These are phyloP conservation scores for Grammothele lineata DNA, from an alignment of 768 basidiomycete genomes.

Conservation along the genomic window DNA sequence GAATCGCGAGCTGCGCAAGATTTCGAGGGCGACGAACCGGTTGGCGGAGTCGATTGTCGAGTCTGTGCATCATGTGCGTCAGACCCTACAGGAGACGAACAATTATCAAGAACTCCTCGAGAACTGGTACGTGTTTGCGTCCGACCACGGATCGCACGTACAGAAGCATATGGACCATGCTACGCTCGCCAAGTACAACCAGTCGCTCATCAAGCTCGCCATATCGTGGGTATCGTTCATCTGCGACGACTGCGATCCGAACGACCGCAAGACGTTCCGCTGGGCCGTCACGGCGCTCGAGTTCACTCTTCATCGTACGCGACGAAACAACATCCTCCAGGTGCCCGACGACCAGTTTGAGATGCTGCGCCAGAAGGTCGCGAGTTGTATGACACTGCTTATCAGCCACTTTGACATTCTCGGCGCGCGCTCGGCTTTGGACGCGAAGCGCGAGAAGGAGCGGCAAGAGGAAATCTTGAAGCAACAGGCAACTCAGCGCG, in stretches of 20 bases:
- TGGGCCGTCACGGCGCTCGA: slow-evolving; percentile 98
- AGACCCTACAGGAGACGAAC: slow-evolving; percentile 51
- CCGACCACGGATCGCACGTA: slow-evolving; percentile 89
- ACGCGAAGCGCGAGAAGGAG: slow-evolving; percentile 90
- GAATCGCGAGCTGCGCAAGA: slow-evolving; percentile 86
- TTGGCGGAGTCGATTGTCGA: slow-evolving; percentile 91
- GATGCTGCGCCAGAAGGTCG: slow-evolving; percentile 86
- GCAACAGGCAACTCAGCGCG: slow-evolving; percentile 46
- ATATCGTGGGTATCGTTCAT: slow-evolving; percentile 99
- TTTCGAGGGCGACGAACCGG: slow-evolving; percentile 82
- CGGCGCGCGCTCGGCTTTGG: slow-evolving; percentile 83
- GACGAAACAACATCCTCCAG: slow-evolving; percentile 84
- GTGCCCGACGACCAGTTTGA: slow-evolving; percentile 88
- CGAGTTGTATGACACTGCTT: slow-evolving; percentile 93
- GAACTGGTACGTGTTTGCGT: slow-evolving; percentile 96
- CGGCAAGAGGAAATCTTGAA: slow-evolving; percentile 59
- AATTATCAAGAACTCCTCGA: slow-evolving; percentile 83
- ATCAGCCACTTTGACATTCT: slow-evolving; percentile 98
- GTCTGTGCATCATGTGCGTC: slow-evolving; percentile 84
- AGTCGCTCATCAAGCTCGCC: slow-evolving; percentile 80
- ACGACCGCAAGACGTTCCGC: slow-evolving; percentile 92
- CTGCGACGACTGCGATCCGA: slow-evolving; percentile 95
- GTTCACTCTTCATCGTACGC: slow-evolving; percentile 84
- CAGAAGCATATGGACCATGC: slow-evolving; percentile 82
- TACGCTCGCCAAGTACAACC: slow-evolving; percentile 70